Base-by-base conservation (phyloP, 225 moss, liverwort and hornwort species). In the Pleurozium schreberi region DNA sequence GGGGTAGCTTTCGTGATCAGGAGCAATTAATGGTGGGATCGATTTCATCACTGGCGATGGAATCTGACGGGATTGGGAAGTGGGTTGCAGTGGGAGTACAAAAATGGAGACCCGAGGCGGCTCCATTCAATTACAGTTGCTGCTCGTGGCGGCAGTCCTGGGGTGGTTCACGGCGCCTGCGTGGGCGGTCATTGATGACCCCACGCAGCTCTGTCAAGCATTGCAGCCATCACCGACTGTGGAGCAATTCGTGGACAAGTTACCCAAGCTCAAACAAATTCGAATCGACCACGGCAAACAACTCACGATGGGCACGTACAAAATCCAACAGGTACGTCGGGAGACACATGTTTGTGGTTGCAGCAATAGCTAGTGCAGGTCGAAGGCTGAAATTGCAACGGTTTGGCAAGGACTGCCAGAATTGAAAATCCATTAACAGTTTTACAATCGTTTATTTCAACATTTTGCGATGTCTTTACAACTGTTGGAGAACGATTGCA, bases 221-320 rank as follows among this genome's bases (percentile, higher is more conserved):
- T 74, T 93, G 86, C 84, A 79, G 13, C 91, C 93, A 11, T 97
- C 97, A 42, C 95, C 96, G 27, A 79, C 55, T 11, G 43, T 96
- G 47, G 76, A 90, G 89, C 89, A 81, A 40, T 97, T 96, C 71
- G 96, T 97, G 17, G 95, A 97, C 64, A 31, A 82, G 38, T 85
- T 97, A 15, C 91, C 94, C 0, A 92, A 84, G 20, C 64, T 87
- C 25, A 88, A 91, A 38, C 30, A 88, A 58, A 89, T 94, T 6
- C 77, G 73, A 34, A 87, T 84, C 75, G 86, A 90, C 53, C 13
- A 74, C 4, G 87, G 87, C 60, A 83, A 83, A 31, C 93, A 92
- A 83, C 20, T 92, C 23, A 86, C 11, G 6, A 1, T 94, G 0
- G 91, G 94, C 57, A 80, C 87, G 34, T 91, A 85, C 79, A 94